phyloP scores from a whole-genome alignment of 2,329 filamentous ascomycete species.

The Cytospora piceicola region DNA sequence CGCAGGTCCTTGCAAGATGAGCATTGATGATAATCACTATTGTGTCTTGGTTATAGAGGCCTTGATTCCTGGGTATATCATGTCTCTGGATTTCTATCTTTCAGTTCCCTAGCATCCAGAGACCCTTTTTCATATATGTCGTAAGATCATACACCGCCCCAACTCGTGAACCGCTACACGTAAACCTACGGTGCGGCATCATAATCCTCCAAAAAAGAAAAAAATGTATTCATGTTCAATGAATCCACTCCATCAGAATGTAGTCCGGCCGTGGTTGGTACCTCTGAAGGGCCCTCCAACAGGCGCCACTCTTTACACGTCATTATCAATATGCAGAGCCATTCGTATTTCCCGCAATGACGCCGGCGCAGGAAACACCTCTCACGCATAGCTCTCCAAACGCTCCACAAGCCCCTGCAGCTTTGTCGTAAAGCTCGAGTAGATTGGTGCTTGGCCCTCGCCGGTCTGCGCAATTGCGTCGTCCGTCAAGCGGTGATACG shows the following conservation, averaged over 20 bases:
- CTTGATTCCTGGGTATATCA: conserved; percentile 4
- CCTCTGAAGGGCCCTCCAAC: neutral
- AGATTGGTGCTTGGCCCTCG: conserved; percentile 38
- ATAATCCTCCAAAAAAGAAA: conserved; percentile 9
- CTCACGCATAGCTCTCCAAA: conserved; percentile 38
- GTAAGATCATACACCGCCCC: conserved; percentile 26
- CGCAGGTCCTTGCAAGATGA: no score
- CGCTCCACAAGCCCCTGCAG: conserved; percentile 47
- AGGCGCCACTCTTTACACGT: conserved; percentile 2
- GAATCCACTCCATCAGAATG: conserved; percentile 10
- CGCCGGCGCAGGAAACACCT: neutral
- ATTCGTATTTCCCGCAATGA: neutral
- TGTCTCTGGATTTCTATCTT: conserved; percentile 22
- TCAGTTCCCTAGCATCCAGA: conserved; percentile 9
- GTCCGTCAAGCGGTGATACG: conserved; percentile 54
- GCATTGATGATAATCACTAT: neutral
- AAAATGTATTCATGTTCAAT: conserved; percentile 20
- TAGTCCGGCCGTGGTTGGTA: neutral
- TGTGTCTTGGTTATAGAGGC: neutral
- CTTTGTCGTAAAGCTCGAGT: conserved; percentile 43
- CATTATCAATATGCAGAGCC: neutral
- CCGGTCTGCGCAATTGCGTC: conserved; percentile 39
- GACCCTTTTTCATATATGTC: conserved; percentile 24
- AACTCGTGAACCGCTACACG: neutral
- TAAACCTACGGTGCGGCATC: neutral